A percentile compares a stretch with the other conserved stretches of the same genome.
Evolutionary conservation across 2,329 filamentous ascomycete genomes (phyloP).

Genomic region (Aspergillus sp.): DNA sequence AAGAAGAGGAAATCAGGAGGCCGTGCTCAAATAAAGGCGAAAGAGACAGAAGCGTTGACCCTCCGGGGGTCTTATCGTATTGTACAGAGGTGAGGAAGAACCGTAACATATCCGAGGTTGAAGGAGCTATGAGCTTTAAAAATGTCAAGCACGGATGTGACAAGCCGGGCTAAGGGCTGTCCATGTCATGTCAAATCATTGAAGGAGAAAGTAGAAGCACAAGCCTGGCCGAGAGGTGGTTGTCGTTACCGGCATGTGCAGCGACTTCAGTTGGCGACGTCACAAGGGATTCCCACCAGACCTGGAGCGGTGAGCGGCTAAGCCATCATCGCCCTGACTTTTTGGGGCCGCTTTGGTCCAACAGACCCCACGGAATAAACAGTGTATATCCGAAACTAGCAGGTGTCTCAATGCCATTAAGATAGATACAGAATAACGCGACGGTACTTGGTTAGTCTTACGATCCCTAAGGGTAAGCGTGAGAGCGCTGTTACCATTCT

Average conservation of each 20-base stretch:
- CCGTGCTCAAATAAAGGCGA: conserved; percentile 25
- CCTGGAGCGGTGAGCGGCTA: conserved; percentile 15
- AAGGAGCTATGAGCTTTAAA: conserved; percentile 12
- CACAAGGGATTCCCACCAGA: conserved; percentile 16
- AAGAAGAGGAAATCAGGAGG: conserved; percentile 10
- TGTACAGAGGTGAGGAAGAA: conserved; percentile 25
- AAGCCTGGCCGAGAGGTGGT: not conserved
- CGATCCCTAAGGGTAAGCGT: not conserved
- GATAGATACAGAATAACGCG: not conserved
- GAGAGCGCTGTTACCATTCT: not conserved
- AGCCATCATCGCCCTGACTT: conserved; percentile 2
- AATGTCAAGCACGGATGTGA: not conserved
- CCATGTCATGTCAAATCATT: conserved; percentile 11
- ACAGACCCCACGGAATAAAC: not conserved
- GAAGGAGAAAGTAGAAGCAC: conserved; percentile 6
- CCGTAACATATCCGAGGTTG: conserved; percentile 30
- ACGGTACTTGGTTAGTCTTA: not conserved
- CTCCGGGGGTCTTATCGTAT: conserved; percentile 30
- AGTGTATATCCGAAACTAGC: not conserved
- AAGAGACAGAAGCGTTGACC: conserved; percentile 24
- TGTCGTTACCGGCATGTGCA: conserved; percentile 8
- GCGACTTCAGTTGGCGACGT: conserved; percentile 19
- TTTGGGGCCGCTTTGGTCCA: not conserved
- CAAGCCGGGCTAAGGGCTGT: conserved; percentile 6
- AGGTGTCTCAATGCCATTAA: not conserved